phyloP scores from a whole-genome alignment of 1,284 basidiomycete species.

The Irpex sp. region DNA sequence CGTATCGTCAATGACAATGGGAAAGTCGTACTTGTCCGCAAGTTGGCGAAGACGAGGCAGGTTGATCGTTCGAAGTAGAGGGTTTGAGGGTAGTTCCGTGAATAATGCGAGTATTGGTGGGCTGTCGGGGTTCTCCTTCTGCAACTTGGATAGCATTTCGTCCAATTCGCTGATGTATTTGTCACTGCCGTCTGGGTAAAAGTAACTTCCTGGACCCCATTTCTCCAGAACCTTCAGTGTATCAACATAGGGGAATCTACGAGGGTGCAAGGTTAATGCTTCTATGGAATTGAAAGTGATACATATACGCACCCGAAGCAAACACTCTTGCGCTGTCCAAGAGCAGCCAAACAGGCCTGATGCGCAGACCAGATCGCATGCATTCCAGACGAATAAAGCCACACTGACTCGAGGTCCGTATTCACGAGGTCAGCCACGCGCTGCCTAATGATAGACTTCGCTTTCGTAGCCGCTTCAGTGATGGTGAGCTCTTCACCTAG shows the following conservation, averaged over 20 bases:
- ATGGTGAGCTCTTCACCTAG: slow-evolving; percentile 88
- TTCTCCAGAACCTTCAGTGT: slow-evolving; percentile 95
- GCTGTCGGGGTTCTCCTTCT: slow-evolving; percentile 34
- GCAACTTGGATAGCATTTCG: slow-evolving; percentile 50
- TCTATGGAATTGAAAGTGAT: neutral
- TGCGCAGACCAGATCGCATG: slow-evolving; percentile 91
- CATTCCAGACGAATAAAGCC: slow-evolving; percentile 88
- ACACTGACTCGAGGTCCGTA: slow-evolving; percentile 77
- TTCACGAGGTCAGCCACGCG: slow-evolving; percentile 88
- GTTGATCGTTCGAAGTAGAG: slow-evolving; percentile 83
- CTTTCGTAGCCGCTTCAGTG: slow-evolving; percentile 64
- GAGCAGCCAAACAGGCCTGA: slow-evolving; percentile 56
- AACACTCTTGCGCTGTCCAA: slow-evolving; percentile 71
- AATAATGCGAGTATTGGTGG: slow-evolving; percentile 66
- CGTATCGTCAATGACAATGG: slow-evolving; percentile 95
- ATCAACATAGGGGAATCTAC: slow-evolving; percentile 96
- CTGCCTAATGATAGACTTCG: slow-evolving; percentile 84
- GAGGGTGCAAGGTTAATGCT: slow-evolving; percentile 5
- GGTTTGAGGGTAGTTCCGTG: slow-evolving; percentile 94
- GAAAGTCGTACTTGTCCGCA: slow-evolving; percentile 87
- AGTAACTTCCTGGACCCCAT: slow-evolving; percentile 95
- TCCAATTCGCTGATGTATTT: slow-evolving; percentile 77
- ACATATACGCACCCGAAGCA: slow-evolving; percentile 77
- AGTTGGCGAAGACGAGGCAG: slow-evolving; percentile 76
- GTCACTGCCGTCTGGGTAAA: slow-evolving; percentile 82